phyloP scores from a whole-genome alignment of 2,329 filamentous ascomycete species.

The Arthrinium puccinioides region DNA sequence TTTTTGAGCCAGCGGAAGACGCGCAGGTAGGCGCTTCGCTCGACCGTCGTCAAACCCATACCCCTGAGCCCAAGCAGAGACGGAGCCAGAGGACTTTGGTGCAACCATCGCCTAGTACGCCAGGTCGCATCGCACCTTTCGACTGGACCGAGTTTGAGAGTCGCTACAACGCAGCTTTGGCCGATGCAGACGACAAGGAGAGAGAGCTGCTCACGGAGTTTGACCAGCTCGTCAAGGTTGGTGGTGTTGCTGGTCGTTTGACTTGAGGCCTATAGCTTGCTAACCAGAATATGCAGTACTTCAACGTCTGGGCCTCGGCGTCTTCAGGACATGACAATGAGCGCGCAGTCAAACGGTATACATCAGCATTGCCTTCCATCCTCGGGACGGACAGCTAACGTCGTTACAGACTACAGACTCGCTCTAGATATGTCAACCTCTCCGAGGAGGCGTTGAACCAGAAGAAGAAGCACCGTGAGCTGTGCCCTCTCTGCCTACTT shows the following conservation, averaged over 20 bases:
- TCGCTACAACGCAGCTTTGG: slow-evolving; percentile 60
- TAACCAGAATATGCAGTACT: slow-evolving; percentile 49
- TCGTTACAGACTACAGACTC: slow-evolving; percentile 61
- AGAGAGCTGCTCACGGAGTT: slow-evolving; percentile 60
- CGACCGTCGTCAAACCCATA: slow-evolving; percentile 16
- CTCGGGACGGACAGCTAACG: slow-evolving; percentile 4
- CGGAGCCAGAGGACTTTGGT: slow-evolving; percentile 22
- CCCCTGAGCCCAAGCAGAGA: slow-evolving; percentile 30
- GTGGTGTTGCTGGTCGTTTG: slow-evolving; percentile 4
- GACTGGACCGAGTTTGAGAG: slow-evolving; percentile 73
- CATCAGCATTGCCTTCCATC: slow-evolving; percentile 10
- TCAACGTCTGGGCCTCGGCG: slow-evolving; percentile 70
- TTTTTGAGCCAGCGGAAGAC: not conserved
- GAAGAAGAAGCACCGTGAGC: slow-evolving; percentile 75
- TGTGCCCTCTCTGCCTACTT: slow-evolving; percentile 9
- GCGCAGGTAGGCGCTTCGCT: slow-evolving; percentile 1
- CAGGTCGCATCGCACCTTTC: slow-evolving; percentile 48
- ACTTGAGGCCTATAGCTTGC: slow-evolving; percentile 4
- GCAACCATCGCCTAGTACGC: slow-evolving; percentile 38
- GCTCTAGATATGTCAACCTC: slow-evolving; percentile 67
- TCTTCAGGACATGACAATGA: slow-evolving; percentile 67
- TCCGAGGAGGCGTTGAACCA: slow-evolving; percentile 64
- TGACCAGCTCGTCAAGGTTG: slow-evolving; percentile 56
- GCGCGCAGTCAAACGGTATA: slow-evolving; percentile 73
- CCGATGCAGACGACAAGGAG: slow-evolving; percentile 56